Evolutionary conservation across 2,329 filamentous ascomycete genomes (phyloP).

Genomic region (Sporothrix brasiliensis): DNA sequence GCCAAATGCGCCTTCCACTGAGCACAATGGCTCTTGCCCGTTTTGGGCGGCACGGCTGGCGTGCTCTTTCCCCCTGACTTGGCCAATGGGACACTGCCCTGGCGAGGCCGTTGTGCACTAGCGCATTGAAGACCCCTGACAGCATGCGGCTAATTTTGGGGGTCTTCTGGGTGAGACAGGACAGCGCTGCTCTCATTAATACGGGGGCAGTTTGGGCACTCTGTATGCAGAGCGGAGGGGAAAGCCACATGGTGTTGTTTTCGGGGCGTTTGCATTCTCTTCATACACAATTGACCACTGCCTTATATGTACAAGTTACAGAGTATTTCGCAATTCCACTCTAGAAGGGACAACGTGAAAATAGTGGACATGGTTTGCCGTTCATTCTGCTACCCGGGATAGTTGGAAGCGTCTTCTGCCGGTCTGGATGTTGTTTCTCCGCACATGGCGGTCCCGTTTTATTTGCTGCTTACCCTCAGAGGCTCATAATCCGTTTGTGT

Average conservation of each 20-base stretch:
- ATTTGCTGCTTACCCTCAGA: constrained; percentile 1
- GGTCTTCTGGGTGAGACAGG: background rate
- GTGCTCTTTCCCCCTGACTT: background rate
- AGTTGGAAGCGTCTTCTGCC: background rate
- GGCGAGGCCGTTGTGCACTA: background rate
- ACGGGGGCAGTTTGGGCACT: too few relatives aligned
- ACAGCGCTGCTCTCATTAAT: too few relatives aligned
- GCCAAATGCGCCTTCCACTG: too few relatives aligned
- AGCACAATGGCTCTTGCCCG: constrained; percentile 10
- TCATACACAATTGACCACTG: too few relatives aligned
- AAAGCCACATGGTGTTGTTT: too few relatives aligned
- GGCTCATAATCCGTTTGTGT: background rate
- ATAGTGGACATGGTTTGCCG: too few relatives aligned
- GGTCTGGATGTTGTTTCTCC: background rate
- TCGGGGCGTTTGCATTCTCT: too few relatives aligned
- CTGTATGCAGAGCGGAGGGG: too few relatives aligned
- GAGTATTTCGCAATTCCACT: too few relatives aligned
- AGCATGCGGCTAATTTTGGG: constrained; percentile 22
- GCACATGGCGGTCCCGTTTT: constrained; percentile 18
- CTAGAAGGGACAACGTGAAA: too few relatives aligned
- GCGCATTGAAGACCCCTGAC: constrained; percentile 19
- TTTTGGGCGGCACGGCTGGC: constrained; percentile 14
- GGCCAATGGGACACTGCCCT: constrained; percentile 22
- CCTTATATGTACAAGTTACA: too few relatives aligned
- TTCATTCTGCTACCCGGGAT: background rate